Conservation (phyloP, 352 stramenopile species). For the Pythium dissotocum region DNA sequence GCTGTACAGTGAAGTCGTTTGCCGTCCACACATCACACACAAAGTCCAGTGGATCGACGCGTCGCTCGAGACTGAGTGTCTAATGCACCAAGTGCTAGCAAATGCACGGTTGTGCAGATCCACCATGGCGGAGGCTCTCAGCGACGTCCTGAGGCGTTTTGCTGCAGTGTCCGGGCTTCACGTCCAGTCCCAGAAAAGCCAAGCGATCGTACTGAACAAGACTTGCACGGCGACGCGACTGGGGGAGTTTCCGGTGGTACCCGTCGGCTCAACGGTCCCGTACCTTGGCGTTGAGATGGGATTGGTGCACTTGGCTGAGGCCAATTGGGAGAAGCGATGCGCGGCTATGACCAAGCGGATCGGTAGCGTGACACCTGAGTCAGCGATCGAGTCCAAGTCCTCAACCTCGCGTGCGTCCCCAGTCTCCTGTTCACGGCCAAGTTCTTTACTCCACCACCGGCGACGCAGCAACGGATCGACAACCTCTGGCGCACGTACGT, state of each 20-base stretch:
- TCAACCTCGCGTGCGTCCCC: slow-evolving; percentile 1
- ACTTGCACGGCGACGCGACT: background rate
- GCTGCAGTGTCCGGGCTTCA: slow-evolving; percentile 12
- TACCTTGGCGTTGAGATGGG: slow-evolving; percentile 25
- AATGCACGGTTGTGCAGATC: no score
- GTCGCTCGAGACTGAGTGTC: no score
- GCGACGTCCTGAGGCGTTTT: slow-evolving; percentile 7
- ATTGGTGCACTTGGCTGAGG: background rate
- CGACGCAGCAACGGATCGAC: background rate
- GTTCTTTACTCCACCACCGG: slow-evolving; percentile 4
- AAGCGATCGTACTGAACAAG: slow-evolving; percentile 1
- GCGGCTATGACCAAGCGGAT: background rate
- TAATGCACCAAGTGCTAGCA: no score
- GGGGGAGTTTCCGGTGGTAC: slow-evolving; percentile 10
- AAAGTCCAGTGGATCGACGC: no score
- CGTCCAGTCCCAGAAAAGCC: slow-evolving; percentile 25
- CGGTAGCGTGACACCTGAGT: no score
- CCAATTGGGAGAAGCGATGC: slow-evolving; percentile 8
- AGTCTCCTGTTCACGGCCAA: slow-evolving; percentile 17
- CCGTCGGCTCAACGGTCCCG: background rate
- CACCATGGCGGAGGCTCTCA: background rate
- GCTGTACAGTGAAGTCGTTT: no score
- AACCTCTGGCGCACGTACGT: slow-evolving; percentile 3
- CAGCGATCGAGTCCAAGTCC: slow-evolving; percentile 1
- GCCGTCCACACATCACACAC: no score